phyloP scores from a whole-genome alignment of 768 basidiomycete species.

The Calocera cornea region DNA sequence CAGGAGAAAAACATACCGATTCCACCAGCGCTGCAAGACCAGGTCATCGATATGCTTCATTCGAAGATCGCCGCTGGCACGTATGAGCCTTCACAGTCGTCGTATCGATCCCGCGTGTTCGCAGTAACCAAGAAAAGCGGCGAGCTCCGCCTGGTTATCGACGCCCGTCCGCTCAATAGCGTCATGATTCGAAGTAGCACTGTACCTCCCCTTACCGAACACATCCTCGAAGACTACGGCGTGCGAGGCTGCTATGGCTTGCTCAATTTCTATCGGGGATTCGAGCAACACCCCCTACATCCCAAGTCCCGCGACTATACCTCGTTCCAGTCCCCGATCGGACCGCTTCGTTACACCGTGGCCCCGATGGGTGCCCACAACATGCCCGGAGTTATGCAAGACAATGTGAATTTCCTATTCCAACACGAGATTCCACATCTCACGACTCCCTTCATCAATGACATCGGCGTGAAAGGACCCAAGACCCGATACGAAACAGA shows the following conservation, averaged over 20 bases:
- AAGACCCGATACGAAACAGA: conserved; percentile 7
- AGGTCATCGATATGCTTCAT: conserved; percentile 24
- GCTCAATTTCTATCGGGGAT: conserved; percentile 19
- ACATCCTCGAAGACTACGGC: conserved; percentile 15
- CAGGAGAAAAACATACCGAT: conserved; percentile 16
- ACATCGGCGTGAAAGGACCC: conserved; percentile 22
- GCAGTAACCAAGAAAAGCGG: conserved; percentile 28
- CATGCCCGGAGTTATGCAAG: conserved; percentile 17
- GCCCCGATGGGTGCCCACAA: conserved; percentile 12
- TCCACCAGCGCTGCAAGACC: conserved; percentile 23
- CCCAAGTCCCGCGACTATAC: conserved; percentile 14
- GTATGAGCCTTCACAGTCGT: conserved; percentile 27
- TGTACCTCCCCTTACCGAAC: conserved; percentile 12
- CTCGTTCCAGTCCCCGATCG: conserved; percentile 13
- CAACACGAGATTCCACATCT: conserved; percentile 20
- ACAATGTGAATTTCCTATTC: conserved; percentile 24
- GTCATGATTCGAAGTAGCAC: conserved; percentile 16
- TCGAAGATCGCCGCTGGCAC: conserved; percentile 27
- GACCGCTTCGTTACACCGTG: conserved; percentile 4
- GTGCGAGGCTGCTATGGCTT: conserved; percentile 18
- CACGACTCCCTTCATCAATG: conserved; percentile 23
- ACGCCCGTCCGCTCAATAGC: conserved; percentile 19
- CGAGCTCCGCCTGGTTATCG: conserved; percentile 17
- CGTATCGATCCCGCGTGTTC: conserved; percentile 30
- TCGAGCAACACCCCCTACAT: conserved; percentile 10